These are phyloP conservation scores for Fusarium staphyleae DNA, from an alignment of 2,329 filamentous ascomycete genomes.

Conservation along the genomic window DNA sequence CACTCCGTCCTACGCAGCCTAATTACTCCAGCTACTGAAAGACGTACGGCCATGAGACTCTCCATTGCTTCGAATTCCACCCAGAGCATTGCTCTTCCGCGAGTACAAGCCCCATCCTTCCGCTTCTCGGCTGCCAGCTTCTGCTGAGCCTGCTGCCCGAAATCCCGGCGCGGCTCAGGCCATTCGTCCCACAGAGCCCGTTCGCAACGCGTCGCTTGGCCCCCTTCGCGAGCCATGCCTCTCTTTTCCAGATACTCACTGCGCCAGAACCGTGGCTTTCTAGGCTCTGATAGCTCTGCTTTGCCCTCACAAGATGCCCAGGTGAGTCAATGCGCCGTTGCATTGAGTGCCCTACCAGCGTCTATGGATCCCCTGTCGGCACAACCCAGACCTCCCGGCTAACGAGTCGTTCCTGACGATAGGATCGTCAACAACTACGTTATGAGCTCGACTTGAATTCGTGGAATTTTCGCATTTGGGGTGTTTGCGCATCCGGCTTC, in stretches of 20 bases:
- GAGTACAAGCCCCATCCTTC: constrained; percentile 8
- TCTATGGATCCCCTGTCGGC: constrained; percentile 19
- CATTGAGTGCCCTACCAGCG: constrained; percentile 6
- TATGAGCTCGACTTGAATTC: constrained; percentile 62
- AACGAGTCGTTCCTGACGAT: constrained; percentile 18
- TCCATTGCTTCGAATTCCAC: constrained; percentile 4
- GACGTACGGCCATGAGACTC: constrained; percentile 32
- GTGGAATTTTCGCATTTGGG: constrained; percentile 63
- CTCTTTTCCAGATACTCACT: constrained; percentile 40
- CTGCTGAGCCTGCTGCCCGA: constrained; percentile 10
- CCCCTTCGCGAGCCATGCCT: constrained; percentile 40
- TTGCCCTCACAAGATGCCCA: constrained; percentile 57
- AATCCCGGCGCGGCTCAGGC: constrained; percentile 21
- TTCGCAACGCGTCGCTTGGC: constrained; percentile 30
- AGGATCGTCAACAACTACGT: constrained; percentile 60
- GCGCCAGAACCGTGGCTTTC: constrained; percentile 57
- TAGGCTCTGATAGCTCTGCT: constrained; percentile 60
- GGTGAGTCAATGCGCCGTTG: constrained; percentile 44
- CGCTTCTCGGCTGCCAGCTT: constrained; percentile 9
- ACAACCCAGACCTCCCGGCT: constrained; percentile 14
- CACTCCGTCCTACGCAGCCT: constrained; percentile 28
- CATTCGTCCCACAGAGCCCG: constrained; percentile 20
- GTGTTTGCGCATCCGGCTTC: constrained; percentile 62
- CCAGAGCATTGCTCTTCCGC: constrained; percentile 28
- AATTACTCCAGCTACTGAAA: constrained; percentile 6